A percentile compares a stretch with the other conserved stretches of the same genome.
phyloP scores from a whole-genome alignment of 164 flowering plant species.

The Chimonanthus salicifolius region DNA sequence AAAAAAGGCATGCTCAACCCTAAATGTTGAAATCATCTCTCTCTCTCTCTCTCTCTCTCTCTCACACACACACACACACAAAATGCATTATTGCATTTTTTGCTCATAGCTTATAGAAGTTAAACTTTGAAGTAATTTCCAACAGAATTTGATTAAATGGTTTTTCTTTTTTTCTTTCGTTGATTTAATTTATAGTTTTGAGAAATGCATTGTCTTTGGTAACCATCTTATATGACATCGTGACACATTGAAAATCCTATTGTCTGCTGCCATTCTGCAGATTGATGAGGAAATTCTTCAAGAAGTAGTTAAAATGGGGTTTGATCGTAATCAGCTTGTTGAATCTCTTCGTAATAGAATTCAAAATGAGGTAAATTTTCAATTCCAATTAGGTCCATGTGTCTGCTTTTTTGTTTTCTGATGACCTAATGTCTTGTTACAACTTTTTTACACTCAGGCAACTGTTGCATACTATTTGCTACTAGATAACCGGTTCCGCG shows the following conservation, averaged over 20 bases:
- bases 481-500: constrained; percentile 80
- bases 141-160: not conserved
- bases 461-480: constrained; percentile 92
- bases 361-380: constrained; percentile 51
- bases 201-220: not conserved
- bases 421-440: not conserved
- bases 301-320: constrained; percentile 87
- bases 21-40: not conserved
- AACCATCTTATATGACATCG: not conserved
- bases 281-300: constrained; percentile 89
- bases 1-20: constrained; percentile 25
- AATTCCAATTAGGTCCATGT: not conserved
- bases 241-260: not conserved
- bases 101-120: not conserved
- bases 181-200: not conserved
- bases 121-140: not conserved
- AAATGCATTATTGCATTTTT: not conserved
- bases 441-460: constrained; percentile 41
- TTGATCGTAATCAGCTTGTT: constrained; percentile 57
- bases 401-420: not conserved
- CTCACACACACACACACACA: not conserved
- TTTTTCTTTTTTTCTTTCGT: too few relatives aligned
- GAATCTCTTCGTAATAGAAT: constrained; percentile 77
- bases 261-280: constrained; percentile 27
- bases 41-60: not conserved